These are phyloP conservation scores for Oropetium thomaeum DNA, from an alignment of 176 grass and related monocot genomes.

Conservation along the genomic window DNA sequence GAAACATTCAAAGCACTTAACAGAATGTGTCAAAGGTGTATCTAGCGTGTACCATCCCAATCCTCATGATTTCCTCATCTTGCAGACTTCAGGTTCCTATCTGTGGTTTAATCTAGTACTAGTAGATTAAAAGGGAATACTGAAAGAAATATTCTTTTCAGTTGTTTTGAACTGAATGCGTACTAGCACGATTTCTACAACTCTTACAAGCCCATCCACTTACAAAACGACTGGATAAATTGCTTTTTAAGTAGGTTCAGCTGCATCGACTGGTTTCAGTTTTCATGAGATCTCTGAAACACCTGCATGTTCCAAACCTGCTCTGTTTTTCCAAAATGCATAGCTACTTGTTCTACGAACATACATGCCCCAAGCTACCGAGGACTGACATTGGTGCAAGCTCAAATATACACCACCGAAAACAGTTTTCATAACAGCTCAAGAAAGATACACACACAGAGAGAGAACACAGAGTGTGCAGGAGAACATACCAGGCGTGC, in stretches of 20 bases:
- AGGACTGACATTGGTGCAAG: neutral
- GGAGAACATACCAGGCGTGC: neutral
- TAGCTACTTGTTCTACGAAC: neutral
- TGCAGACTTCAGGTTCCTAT: neutral
- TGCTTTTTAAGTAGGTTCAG: no score
- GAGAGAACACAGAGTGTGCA: neutral
- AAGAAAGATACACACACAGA: no score
- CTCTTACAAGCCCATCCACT: neutral
- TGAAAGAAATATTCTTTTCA: neutral
- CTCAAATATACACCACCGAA: neutral
- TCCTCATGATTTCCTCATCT: neutral
- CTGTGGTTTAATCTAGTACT: neutral
- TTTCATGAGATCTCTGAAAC: neutral
- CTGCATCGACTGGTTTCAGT: neutral
- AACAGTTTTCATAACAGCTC: neutral
- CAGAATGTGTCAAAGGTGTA: neutral
- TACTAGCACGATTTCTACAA: neutral
- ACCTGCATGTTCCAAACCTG: neutral
- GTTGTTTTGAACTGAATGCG: neutral
- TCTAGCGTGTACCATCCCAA: neutral
- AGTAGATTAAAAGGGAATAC: neutral
- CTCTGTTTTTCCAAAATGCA: neutral
- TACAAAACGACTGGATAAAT: neutral
- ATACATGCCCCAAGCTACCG: neutral
- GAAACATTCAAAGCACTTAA: neutral